Conservation (phyloP, 768 basidiomycete genomes). For the Artomyces pyxidatus region DNA sequence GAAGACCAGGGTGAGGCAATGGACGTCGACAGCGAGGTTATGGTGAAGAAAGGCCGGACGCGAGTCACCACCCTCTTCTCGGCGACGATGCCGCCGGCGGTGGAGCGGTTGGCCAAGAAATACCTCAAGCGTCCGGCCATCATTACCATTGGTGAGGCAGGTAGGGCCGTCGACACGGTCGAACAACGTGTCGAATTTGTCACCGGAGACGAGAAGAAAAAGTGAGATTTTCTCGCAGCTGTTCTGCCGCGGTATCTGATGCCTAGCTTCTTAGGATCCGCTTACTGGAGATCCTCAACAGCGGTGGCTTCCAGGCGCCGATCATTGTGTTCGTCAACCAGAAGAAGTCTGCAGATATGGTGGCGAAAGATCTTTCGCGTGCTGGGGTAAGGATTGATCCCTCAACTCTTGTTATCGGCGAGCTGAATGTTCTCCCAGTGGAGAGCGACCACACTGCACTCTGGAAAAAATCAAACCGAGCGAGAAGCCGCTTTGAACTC, state of each 20-base stretch:
- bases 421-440: conserved; percentile 41
- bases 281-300: conserved; percentile 89
- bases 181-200: conserved; percentile 95
- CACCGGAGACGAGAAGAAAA: conserved; percentile 92
- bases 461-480: conserved; percentile 96
- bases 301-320: conserved; percentile 72
- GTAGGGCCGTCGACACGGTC: conserved; percentile 95
- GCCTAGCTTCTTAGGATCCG: conserved; percentile 47
- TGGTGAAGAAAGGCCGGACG: conserved; percentile 68
- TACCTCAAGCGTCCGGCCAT: conserved; percentile 89
- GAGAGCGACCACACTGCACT: conserved; percentile 87
- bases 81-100: conserved; percentile 97
- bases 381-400: conserved; percentile 58
- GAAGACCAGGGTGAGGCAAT: conserved; percentile 69
- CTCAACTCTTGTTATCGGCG: not conserved
- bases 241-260: not conserved
- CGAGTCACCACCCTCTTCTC: conserved; percentile 96
- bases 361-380: conserved; percentile 87
- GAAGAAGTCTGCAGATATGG: conserved; percentile 98
- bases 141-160: conserved; percentile 97
- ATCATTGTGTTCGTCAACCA: conserved; percentile 99
- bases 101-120: conserved; percentile 90
- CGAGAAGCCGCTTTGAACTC: conserved; percentile 88
- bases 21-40: conserved; percentile 65
- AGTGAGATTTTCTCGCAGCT: conserved; percentile 41